Percentiles rank a stretch among this genome's conserved stretches.
phyloP scores from a whole-genome alignment of 2,329 filamentous ascomycete genomes.

The Colletotrichum sp. region DNA sequence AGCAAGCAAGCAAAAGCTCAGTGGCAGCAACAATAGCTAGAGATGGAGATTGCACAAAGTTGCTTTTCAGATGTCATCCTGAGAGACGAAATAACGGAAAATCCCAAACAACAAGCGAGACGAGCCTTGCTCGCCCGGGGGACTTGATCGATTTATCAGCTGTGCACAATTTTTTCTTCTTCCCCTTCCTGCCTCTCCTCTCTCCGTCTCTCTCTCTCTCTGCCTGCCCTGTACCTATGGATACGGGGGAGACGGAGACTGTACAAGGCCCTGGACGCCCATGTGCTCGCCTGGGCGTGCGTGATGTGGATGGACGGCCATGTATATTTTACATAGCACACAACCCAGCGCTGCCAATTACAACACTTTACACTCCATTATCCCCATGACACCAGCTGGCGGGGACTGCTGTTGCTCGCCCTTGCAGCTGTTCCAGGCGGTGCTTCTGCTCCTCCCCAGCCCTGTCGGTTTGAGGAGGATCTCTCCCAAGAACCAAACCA shows the following conservation, averaged over 20 bases:
- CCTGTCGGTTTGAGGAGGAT: not conserved
- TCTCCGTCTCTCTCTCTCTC: not conserved
- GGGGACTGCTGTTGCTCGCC: not conserved
- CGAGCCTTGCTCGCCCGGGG: slow-evolving; percentile 3
- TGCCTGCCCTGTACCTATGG: not conserved
- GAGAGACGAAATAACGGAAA: not conserved
- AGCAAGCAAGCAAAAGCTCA: not conserved
- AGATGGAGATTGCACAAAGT: slow-evolving; percentile 11
- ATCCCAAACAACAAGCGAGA: slow-evolving; percentile 8
- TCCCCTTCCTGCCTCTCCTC: not conserved
- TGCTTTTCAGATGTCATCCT: slow-evolving; percentile 3
- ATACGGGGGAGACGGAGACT: slow-evolving; percentile 11
- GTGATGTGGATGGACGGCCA: slow-evolving; percentile 6
- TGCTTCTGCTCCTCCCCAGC: not conserved
- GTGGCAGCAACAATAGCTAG: not conserved
- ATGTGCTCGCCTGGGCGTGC: slow-evolving; percentile 8
- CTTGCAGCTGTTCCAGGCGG: not conserved
- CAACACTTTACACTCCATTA: not conserved
- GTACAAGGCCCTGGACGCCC: slow-evolving; percentile 4
- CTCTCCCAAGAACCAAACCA: not conserved
- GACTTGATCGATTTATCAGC: slow-evolving; percentile 20
- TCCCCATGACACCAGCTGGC: not conserved
- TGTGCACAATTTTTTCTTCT: slow-evolving; percentile 17
- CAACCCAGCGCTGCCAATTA: not conserved
- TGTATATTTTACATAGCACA: not conserved